Conservation (phyloP, 2,329 filamentous ascomycete genomes). For the Aspergillus sp. region DNA sequence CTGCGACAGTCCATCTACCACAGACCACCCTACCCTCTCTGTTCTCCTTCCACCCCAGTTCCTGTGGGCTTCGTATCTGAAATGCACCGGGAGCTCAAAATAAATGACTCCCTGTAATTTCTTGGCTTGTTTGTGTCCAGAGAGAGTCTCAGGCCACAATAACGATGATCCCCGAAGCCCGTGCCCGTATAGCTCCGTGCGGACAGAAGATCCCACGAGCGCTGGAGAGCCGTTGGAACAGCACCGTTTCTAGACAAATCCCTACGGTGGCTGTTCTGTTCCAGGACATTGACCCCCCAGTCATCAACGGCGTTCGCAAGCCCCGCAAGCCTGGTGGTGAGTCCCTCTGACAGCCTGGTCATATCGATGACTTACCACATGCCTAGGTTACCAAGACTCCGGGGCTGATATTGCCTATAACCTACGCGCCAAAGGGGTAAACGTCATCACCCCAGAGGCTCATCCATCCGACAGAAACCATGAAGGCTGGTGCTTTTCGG, state of each 20-base stretch:
- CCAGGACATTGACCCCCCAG: conserved; percentile 48
- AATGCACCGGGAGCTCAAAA: too few species aligned
- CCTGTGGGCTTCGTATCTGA: too few species aligned
- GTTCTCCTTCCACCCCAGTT: too few species aligned
- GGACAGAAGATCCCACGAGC: too few species aligned
- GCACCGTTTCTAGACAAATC: not conserved
- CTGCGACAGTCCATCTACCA: too few species aligned
- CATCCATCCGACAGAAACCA: conserved; percentile 31
- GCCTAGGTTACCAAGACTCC: conserved; percentile 49
- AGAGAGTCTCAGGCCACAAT: too few species aligned
- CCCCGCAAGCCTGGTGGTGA: conserved; percentile 50
- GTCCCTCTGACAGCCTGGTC: not conserved
- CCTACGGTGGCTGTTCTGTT: conserved; percentile 46
- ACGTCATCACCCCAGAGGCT: conserved; percentile 31
- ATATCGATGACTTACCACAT: not conserved
- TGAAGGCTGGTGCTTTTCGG: conserved; percentile 44
- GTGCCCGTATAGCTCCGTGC: too few species aligned
- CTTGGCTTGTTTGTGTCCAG: too few species aligned
- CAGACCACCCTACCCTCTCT: too few species aligned
- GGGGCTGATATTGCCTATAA: conserved; percentile 50
- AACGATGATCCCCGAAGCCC: too few species aligned
- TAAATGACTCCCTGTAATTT: too few species aligned
- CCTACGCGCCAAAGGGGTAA: conserved; percentile 30
- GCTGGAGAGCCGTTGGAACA: not conserved
- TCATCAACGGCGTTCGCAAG: conserved; percentile 49